phyloP scores from a whole-genome alignment of 2,329 filamentous ascomycete genomes.

The Diplocarpon mali region DNA sequence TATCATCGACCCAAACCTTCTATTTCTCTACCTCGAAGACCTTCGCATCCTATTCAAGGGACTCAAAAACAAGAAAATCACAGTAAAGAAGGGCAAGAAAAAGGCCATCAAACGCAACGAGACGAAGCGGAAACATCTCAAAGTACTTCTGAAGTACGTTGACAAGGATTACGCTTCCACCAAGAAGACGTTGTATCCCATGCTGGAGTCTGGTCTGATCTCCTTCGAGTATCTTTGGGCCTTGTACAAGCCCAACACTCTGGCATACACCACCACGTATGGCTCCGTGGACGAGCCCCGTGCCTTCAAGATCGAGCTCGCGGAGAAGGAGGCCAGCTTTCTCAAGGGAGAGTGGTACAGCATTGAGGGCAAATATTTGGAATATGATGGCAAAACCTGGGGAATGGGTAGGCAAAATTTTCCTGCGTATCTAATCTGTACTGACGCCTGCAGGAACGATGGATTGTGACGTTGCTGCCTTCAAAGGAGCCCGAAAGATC shows the following conservation, averaged over 20 bases:
- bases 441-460: slow-evolving; percentile 34
- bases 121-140: slow-evolving; percentile 53
- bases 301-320: slow-evolving; percentile 71
- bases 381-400: slow-evolving; percentile 81
- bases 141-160: slow-evolving; percentile 64
- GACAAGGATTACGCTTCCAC: slow-evolving; percentile 69
- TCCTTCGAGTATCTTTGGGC: slow-evolving; percentile 87
- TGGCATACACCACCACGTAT: slow-evolving; percentile 69
- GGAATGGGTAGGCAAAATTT: slow-evolving; percentile 47
- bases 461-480: slow-evolving; percentile 57
- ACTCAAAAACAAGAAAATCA: slow-evolving; percentile 46
- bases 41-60: slow-evolving; percentile 53
- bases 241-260: slow-evolving; percentile 75
- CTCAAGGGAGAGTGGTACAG: slow-evolving; percentile 65
- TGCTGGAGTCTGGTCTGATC: slow-evolving; percentile 72
- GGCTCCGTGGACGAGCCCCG: slow-evolving; percentile 65
- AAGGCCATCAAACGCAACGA: slow-evolving; percentile 48
- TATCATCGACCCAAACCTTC: slow-evolving; percentile 57
- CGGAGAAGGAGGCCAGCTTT: slow-evolving; percentile 57
- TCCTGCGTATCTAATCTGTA: neutral
- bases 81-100: slow-evolving; percentile 43
- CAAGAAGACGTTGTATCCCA: slow-evolving; percentile 70
- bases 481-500: slow-evolving; percentile 76
- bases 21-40: slow-evolving; percentile 68
- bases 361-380: slow-evolving; percentile 69